Percentiles rank a stretch among this genome's conserved stretches.
Conservation (phyloP, 345 rosid species). For the Syzygium oleosum region DNA sequence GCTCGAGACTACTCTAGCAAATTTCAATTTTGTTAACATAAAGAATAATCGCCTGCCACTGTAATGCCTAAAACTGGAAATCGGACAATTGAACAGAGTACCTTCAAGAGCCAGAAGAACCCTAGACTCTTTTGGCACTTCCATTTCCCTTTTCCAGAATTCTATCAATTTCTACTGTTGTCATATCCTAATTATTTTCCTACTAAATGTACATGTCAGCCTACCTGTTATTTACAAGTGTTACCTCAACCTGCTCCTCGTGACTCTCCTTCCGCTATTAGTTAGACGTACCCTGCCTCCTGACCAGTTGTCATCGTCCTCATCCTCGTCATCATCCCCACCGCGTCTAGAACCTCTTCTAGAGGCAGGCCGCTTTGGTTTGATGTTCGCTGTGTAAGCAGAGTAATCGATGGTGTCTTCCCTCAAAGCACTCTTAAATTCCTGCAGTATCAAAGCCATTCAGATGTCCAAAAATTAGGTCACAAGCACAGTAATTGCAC, state of each 20-base stretch:
- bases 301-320: conserved; percentile 43
- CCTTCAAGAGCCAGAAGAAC: not conserved
- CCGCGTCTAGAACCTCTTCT: conserved; percentile 27
- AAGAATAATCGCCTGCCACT: not conserved
- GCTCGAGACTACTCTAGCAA: not conserved
- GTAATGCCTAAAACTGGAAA: conserved; percentile 1
- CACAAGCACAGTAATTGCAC: not conserved
- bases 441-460: conserved; percentile 28
- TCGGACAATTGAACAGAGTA: not conserved
- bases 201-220: conserved; percentile 6
- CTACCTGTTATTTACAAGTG: conserved; percentile 18
- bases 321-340: conserved; percentile 31
- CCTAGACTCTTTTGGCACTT: not conserved
- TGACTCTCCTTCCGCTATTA: conserved; percentile 31
- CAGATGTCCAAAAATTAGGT: not conserved
- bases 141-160: not conserved
- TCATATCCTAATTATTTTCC: not conserved
- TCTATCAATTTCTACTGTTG: not conserved
- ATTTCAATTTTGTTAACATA: not conserved
- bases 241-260: conserved; percentile 42
- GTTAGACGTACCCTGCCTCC: conserved; percentile 34
- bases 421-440: conserved; percentile 75
- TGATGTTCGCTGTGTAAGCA: conserved; percentile 70
- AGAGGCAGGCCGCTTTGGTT: conserved; percentile 66
- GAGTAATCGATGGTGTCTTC: conserved; percentile 83